Conservation (phyloP, 345 rosid genomes). For the Syzygium oleosum region DNA sequence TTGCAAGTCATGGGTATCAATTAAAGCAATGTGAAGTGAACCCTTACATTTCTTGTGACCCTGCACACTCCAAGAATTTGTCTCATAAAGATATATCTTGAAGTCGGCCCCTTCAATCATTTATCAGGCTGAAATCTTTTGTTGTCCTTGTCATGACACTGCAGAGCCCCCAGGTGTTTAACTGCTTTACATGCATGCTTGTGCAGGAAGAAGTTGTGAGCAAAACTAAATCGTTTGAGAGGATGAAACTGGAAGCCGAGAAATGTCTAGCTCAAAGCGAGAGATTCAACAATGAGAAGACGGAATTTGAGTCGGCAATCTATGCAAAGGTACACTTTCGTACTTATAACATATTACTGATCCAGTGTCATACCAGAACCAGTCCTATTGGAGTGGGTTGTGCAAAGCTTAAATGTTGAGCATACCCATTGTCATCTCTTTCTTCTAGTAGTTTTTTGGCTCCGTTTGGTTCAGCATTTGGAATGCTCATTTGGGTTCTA, state of each 20-base stretch:
- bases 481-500: too few relatives aligned
- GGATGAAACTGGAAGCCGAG: slow-evolving; percentile 68
- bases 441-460: not conserved
- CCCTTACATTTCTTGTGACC: not conserved
- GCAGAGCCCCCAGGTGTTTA: not conserved
- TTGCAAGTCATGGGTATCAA: not conserved
- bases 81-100: not conserved
- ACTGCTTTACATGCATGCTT: not conserved
- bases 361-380: not conserved
- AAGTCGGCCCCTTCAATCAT: not conserved
- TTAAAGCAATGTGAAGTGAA: not conserved
- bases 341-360: not conserved
- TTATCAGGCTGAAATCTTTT: not conserved
- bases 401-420: not conserved
- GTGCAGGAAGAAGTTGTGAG: slow-evolving; percentile 57
- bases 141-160: not conserved
- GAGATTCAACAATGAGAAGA: slow-evolving; percentile 44
- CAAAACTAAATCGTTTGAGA: slow-evolving; percentile 54
- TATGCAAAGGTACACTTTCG: slow-evolving; percentile 52
- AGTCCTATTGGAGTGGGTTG: not conserved
- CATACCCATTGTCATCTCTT: not conserved
- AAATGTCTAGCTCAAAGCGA: slow-evolving; percentile 71
- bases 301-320: slow-evolving; percentile 61
- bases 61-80: not conserved
- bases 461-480: too few relatives aligned